These are phyloP conservation scores for Mentha longifolia DNA, from an alignment of 257 asterid genomes.

Conservation along the genomic window DNA sequence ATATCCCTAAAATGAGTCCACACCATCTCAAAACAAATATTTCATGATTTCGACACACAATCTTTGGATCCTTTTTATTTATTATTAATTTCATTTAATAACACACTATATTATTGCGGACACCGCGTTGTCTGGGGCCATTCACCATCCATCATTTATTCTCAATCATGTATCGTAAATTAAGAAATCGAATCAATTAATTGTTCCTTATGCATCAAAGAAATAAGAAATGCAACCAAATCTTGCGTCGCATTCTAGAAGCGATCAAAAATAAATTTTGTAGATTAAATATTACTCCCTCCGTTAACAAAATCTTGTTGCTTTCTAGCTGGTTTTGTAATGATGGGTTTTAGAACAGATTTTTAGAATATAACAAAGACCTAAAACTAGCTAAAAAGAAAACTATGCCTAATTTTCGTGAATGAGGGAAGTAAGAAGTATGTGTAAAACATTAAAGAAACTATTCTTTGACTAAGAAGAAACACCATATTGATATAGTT, in stretches of 20 bases:
- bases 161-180: neutral
- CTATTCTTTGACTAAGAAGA: slow-evolving; percentile 23
- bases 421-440: no score
- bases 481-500: slow-evolving; percentile 30
- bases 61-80: slow-evolving; percentile 8
- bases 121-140: slow-evolving; percentile 32
- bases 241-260: neutral
- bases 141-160: slow-evolving; percentile 18
- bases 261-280: neutral
- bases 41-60: neutral
- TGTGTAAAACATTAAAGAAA: slow-evolving; percentile 2
- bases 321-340: no score
- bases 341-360: no score
- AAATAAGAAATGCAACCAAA: slow-evolving; percentile 3
- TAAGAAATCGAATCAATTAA: neutral
- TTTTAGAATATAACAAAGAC: no score
- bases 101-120: slow-evolving; percentile 19
- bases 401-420: no score
- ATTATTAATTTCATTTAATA: neutral
- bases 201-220: neutral
- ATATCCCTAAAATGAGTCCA: neutral
- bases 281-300: neutral
- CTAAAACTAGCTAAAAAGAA: no score
- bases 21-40: neutral
- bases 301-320: no score